A percentile compares a stretch with the other conserved stretches of the same genome.
phyloP scores from a whole-genome alignment of 371 early-diverging fungal genomes.

The Mucor ambiguus region DNA sequence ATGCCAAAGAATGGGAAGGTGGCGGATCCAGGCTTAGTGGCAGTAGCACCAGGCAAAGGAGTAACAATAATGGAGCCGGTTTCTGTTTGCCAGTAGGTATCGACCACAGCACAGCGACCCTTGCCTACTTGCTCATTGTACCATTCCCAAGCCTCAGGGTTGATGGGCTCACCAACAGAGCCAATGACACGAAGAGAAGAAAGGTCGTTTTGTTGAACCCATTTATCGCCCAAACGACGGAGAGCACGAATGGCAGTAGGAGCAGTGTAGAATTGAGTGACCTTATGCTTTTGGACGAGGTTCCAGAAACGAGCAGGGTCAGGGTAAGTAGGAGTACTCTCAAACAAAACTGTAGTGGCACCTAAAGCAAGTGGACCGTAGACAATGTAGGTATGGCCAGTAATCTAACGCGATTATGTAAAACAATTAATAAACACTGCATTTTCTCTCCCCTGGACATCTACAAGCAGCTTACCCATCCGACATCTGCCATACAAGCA shows the following conservation, averaged over 20 bases:
- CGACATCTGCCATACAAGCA: slow-evolving; percentile 81
- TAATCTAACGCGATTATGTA: background rate
- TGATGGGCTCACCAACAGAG: slow-evolving; percentile 98
- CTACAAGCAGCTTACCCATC: slow-evolving; percentile 66
- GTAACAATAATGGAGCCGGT: slow-evolving; percentile 94
- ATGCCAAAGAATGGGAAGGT: slow-evolving; percentile 98
- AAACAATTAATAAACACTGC: background rate
- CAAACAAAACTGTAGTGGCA: slow-evolving; percentile 92
- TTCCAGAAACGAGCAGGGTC: slow-evolving; percentile 84
- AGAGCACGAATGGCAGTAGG: slow-evolving; percentile 98
- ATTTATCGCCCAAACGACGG: slow-evolving; percentile 83
- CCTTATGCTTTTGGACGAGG: slow-evolving; percentile 80
- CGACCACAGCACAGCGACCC: slow-evolving; percentile 87
- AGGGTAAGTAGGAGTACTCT: slow-evolving; percentile 89
- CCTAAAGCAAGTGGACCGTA: slow-evolving; percentile 97
- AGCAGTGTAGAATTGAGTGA: slow-evolving; percentile 99
- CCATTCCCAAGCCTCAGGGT: slow-evolving; percentile 99
- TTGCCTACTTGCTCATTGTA: slow-evolving; percentile 90
- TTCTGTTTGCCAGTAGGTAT: slow-evolving; percentile 98
- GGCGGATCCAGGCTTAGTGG: slow-evolving; percentile 96
- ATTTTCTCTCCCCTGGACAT: background rate
- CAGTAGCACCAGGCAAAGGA: slow-evolving; percentile 88
- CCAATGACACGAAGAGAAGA: slow-evolving; percentile 89
- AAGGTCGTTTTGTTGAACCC: slow-evolving; percentile 75
- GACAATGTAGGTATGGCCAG: slow-evolving; percentile 85